Evolutionary conservation across 1,284 basidiomycete genomes (phyloP), one percentile per base, ranked within the genome.

Genomic region (Ustilago bromivora): DNA sequence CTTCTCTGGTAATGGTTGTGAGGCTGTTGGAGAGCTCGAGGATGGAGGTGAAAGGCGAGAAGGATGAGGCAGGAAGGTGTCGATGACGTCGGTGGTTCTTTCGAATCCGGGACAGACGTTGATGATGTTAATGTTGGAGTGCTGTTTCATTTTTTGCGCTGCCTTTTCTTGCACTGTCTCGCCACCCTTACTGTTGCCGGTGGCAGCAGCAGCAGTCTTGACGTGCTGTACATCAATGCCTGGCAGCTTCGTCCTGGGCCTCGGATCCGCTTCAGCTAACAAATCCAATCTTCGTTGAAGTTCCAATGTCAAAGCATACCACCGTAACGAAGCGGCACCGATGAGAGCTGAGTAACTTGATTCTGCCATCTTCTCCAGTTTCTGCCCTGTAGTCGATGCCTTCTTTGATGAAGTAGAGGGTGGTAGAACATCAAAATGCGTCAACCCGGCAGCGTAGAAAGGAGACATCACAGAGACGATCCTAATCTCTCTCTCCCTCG

Each of bases 101-200:
- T 85, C 82, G 59, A 84, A 85, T 31, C 83, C 83, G n/a, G 81
- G 70, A 52, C 80, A 83, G n/a, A 85, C 80, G 34, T 74, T 68
- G 62, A 85, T 47, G 15, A 78, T 64, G 5, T 64, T 66, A n/a
- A 85, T 79, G 57, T 84, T 83, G 46, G 73, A 77, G 35, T 61
- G 65, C 55, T 61, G 69, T 32, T 52, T 43, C 69, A 71, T 71
- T 5, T 28, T 43, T 13, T 40, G 13, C 17, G 57, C n/a, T n/a
- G 62, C 56, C 59, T 62, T 34, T 32, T 53, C 28, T n/a, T 36
- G 32, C 13, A 28, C 31, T 7, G 56, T 46, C 11, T 60, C 28
- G 15, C 51, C 31, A n/a, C 34, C 31, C 40, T 35, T 35, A 28
- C 23, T 28, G 43, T 52, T 52, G 55, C 10, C 23, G 36, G 36